Base-by-base conservation (phyloP, 176 grass and related monocot species). In the Calamus simplicifolius region DNA sequence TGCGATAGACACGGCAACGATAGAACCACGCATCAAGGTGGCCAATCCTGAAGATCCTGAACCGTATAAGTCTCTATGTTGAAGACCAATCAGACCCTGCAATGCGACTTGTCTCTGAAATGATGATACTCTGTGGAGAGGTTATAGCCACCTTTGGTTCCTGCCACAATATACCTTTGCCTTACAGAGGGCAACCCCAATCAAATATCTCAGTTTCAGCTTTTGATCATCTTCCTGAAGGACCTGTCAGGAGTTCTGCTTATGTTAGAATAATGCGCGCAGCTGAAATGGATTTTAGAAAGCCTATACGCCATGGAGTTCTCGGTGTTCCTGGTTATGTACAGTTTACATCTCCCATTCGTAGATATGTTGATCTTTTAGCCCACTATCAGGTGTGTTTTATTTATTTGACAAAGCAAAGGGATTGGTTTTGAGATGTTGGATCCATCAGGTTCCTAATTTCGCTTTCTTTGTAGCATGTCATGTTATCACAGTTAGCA, bases 71-170 rank as follows among this genome's bases (percentile, higher is more conserved):
- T 85, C 66, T 97, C 51, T 90, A 90, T 68, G 70, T 87, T 48
- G 86, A 87, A 85, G 71, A 86, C 27, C 81, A 85, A 79, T 58
- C 78, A 54, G 79, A 79, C 54, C 72, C 92, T 27, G 80, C 86
- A 57, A 84, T 79, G 81, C 77, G 77, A 61, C 83, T 97, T 65
- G 91, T 96, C 64, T 82, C 83, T 56, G 92, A 97, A 73, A 90
- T 97, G 86, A 97, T 97, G 92, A 87, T 97, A 79, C 83, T 96
- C 27, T 96, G 92, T 69, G 82, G 82, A 25, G 92, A 96, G 77
- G 78, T 66, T 52, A 68, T 97, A 61, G 80, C 92, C 31, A 76
- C 87, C 27, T 91, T 91, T 74, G 87, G 87, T 69, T 76, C 72
- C 56, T 73, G 67, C 48, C 88, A 91, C 70, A 76, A 77, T 43